phyloP scores from a whole-genome alignment of 2,329 filamentous ascomycete species.

The Celoporthe dispersa region DNA sequence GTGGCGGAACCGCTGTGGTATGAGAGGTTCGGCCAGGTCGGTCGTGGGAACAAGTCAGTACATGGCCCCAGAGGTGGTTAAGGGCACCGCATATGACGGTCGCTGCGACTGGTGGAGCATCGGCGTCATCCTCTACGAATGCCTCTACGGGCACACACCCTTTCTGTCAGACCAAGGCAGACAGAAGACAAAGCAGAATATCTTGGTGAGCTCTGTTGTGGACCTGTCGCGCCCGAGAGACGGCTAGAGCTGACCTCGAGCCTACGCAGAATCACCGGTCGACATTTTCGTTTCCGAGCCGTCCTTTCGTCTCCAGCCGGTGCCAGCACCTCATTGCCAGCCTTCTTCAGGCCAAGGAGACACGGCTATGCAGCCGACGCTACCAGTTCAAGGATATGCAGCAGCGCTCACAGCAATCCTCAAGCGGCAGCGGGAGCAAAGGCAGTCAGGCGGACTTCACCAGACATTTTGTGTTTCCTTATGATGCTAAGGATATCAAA shows the following conservation, averaged over 20 bases:
- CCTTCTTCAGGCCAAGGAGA: conserved; percentile 75
- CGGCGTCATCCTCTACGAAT: conserved; percentile 93
- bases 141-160: conserved; percentile 87
- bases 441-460: conserved; percentile 37
- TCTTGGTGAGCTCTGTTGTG: conserved; percentile 61
- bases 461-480: conserved; percentile 72
- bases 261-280: conserved; percentile 60
- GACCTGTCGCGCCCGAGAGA: neutral
- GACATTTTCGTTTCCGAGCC: conserved; percentile 72
- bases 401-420: conserved; percentile 22
- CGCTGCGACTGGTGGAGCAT: conserved; percentile 98
- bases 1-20: conserved; percentile 72
- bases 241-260: neutral
- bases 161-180: conserved; percentile 81
- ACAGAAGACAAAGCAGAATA: conserved; percentile 83
- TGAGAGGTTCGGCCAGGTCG: conserved; percentile 76
- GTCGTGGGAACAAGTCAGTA: conserved; percentile 96
- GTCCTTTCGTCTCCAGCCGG: conserved; percentile 66
- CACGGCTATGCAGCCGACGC: conserved; percentile 74
- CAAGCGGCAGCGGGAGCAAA: conserved; percentile 33
- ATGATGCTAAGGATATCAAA: conserved; percentile 91
- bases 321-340: conserved; percentile 78
- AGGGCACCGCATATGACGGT: conserved; percentile 82
- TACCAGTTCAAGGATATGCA: conserved; percentile 70
- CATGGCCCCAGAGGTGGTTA: conserved; percentile 94